These are phyloP conservation scores for Eucalyptus paniculata DNA, from an alignment of 345 rosid species.

Conservation along the genomic window DNA sequence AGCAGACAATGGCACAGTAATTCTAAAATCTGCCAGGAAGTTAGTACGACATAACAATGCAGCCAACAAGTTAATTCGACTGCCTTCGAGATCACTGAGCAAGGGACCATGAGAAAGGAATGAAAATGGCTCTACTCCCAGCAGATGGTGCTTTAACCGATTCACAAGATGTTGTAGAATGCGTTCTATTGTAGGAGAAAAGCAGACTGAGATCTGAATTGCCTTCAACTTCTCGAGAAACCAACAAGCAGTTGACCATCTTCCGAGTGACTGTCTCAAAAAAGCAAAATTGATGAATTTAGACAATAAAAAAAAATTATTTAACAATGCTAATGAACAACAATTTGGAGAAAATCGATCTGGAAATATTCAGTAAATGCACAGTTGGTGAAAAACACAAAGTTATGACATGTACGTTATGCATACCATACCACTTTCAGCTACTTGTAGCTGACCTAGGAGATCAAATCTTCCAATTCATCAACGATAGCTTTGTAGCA, in stretches of 20 bases:
- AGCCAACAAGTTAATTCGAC: background rate
- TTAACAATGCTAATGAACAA: background rate
- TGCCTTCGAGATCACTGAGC: background rate
- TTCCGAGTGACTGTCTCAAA: background rate
- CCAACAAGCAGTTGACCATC: background rate
- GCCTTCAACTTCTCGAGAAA: background rate
- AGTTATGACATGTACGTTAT: background rate
- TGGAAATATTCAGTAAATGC: background rate
- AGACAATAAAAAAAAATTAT: background rate
- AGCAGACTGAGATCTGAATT: background rate
- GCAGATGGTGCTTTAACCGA: background rate
- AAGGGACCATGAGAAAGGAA: background rate
- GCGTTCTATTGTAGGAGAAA: background rate
- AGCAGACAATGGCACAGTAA: background rate
- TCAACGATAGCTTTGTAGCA: conserved; percentile 65
- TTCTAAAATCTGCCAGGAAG: background rate
- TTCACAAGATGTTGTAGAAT: background rate
- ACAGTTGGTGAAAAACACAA: background rate
- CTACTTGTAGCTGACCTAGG: conserved; percentile 3
- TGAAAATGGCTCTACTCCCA: background rate
- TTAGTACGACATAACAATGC: background rate
- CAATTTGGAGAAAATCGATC: background rate
- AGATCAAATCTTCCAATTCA: conserved; percentile 52
- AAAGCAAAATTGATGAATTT: background rate
- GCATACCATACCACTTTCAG: conserved; percentile 19